These are phyloP conservation scores for Cicer bijugum DNA, from an alignment of 306 rosid species.

Conservation along the genomic window DNA sequence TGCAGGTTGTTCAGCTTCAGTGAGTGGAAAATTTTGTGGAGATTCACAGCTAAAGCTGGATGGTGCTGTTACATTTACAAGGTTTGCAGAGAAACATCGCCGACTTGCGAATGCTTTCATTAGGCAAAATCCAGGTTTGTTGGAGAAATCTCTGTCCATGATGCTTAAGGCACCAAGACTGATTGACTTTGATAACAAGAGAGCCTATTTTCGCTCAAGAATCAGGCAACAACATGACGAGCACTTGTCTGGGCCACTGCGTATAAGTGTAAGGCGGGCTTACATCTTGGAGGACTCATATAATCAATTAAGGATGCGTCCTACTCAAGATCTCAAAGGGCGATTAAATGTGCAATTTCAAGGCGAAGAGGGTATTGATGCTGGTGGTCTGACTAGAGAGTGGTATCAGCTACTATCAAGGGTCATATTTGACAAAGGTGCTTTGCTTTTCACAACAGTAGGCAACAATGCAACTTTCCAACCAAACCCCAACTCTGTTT, in stretches of 20 bases:
- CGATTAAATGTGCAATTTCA: slow-evolving; percentile 94
- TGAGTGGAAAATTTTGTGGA: slow-evolving; percentile 48
- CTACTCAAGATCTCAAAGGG: slow-evolving; percentile 87
- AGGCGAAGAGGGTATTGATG: slow-evolving; percentile 99
- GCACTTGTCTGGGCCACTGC: slow-evolving; percentile 83
- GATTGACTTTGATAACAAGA: slow-evolving; percentile 95
- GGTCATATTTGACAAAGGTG: slow-evolving; percentile 96
- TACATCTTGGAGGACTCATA: slow-evolving; percentile 98
- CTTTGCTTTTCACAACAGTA: slow-evolving; percentile 94
- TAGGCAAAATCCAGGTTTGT: slow-evolving; percentile 90
- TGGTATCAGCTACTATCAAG: slow-evolving; percentile 98
- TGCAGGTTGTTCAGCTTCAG: slow-evolving; percentile 65
- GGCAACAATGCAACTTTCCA: slow-evolving; percentile 96
- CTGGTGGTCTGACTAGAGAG: slow-evolving; percentile 98
- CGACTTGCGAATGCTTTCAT: slow-evolving; percentile 92
- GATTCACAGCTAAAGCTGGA: slow-evolving; percentile 75
- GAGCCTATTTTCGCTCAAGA: slow-evolving; percentile 94
- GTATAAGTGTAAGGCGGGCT: slow-evolving; percentile 91
- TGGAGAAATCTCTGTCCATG: slow-evolving; percentile 97
- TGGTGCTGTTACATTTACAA: slow-evolving; percentile 81
- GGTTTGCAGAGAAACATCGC: slow-evolving; percentile 97
- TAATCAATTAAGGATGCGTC: slow-evolving; percentile 94
- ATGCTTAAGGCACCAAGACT: slow-evolving; percentile 95
- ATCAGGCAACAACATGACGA: slow-evolving; percentile 96
- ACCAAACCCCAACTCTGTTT: slow-evolving; percentile 97